phyloP scores from a whole-genome alignment of 208 protist species.

The Crithidia fasciculata region DNA sequence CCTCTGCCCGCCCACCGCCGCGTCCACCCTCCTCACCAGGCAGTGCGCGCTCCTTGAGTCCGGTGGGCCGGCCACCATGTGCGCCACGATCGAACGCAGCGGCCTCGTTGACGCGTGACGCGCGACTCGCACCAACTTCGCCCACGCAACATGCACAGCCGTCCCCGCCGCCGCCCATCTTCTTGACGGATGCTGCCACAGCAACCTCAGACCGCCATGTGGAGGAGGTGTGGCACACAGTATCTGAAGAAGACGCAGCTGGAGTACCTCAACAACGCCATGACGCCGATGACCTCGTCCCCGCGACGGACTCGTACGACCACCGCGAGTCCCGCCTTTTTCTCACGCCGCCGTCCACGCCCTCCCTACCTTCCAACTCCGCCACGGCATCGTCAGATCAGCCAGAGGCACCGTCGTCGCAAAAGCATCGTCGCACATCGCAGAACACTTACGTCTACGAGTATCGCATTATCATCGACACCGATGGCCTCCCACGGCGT shows the following conservation, averaged over 20 bases:
- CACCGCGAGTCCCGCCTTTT: conserved; percentile 1
- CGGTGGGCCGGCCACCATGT: not conserved
- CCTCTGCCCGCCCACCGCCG: not conserved
- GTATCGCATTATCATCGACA: not conserved
- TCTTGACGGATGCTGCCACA: not conserved
- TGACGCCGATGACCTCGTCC: not conserved
- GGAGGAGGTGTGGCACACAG: no score
- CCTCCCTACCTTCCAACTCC: not conserved
- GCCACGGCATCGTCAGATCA: not conserved
- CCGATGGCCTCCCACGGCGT: not conserved
- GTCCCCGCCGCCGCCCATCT: no score
- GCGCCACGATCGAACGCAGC: not conserved
- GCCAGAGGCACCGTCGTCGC: not conserved
- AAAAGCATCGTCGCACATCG: not conserved
- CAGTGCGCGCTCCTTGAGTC: not conserved
- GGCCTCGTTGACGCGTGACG: no score
- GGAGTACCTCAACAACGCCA: not conserved
- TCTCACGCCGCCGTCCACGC: conserved; percentile 2
- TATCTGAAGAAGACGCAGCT: not conserved
- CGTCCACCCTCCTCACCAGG: not conserved
- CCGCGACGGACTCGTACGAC: not conserved
- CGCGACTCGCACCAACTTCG: no score
- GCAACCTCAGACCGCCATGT: not conserved
- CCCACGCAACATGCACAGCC: no score
- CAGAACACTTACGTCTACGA: conserved; percentile 2